phyloP scores from a whole-genome alignment of 176 grass and related monocot species.

The Hordeum marinum region DNA sequence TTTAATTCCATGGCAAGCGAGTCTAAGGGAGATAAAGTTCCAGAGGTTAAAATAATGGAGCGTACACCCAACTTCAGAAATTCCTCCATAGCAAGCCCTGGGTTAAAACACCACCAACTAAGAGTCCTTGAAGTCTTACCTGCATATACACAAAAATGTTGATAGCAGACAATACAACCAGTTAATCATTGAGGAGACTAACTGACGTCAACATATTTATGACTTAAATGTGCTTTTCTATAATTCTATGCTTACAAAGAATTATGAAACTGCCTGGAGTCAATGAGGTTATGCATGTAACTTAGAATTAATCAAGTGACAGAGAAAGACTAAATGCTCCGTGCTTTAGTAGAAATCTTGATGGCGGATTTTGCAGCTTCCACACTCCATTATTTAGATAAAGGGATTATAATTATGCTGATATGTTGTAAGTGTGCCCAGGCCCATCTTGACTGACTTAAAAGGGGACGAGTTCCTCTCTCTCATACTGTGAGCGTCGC shows the following conservation, averaged over 20 bases:
- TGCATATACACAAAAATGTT: slow-evolving; percentile 33
- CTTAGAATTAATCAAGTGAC: neutral
- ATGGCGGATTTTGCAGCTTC: neutral
- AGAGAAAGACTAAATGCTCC: neutral
- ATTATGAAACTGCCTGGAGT: slow-evolving; percentile 6
- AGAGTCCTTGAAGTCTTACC: slow-evolving; percentile 76
- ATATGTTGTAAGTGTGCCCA: too few species aligned
- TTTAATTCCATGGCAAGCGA: slow-evolving; percentile 96
- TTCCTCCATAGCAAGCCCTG: slow-evolving; percentile 91
- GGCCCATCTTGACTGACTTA: too few species aligned
- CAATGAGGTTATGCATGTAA: neutral
- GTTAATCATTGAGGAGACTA: slow-evolving; percentile 2
- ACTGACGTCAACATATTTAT: neutral
- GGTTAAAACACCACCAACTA: slow-evolving; percentile 99
- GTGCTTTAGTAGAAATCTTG: neutral
- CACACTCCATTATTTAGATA: slow-evolving; percentile 1
- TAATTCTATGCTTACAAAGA: slow-evolving; percentile 9
- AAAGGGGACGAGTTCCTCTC: too few species aligned
- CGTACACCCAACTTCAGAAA: slow-evolving; percentile 78
- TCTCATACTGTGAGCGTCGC: too few species aligned
- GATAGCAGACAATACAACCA: slow-evolving; percentile 17
- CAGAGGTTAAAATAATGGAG: slow-evolving; percentile 94
- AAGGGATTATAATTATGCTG: neutral
- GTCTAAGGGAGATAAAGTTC: slow-evolving; percentile 92
- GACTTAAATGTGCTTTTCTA: neutral